Conservation (phyloP, 192 early-diverging fungal species). For the Umbelopsis vinacea region DNA sequence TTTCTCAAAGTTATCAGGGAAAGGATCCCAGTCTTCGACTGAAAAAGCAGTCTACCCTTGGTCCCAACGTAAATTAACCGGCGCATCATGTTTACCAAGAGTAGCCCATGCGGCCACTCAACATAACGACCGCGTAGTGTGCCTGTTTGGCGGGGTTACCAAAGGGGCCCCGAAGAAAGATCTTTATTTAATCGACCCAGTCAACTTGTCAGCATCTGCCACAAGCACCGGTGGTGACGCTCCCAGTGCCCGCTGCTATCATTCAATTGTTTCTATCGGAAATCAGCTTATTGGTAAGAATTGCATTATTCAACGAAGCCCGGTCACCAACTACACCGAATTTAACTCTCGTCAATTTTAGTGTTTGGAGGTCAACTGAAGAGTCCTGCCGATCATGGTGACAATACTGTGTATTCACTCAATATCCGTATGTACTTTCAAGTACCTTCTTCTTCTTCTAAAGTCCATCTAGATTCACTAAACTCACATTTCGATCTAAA, state of each 20-base stretch:
- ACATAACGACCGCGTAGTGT: constrained; percentile 19
- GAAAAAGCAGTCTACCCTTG: constrained; percentile 39
- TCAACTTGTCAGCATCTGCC: constrained; percentile 15
- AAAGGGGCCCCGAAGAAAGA: constrained; percentile 37
- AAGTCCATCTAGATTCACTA: neutral
- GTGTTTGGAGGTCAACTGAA: constrained; percentile 35
- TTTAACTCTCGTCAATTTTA: neutral
- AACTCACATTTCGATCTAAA: constrained; percentile 3
- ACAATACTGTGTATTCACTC: constrained; percentile 33
- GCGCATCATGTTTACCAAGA: constrained; percentile 29
- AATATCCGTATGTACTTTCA: constrained; percentile 22
- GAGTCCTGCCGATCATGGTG: constrained; percentile 27
- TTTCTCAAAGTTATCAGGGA: constrained; percentile 39
- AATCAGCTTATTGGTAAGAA: constrained; percentile 47
- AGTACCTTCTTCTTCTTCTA: neutral
- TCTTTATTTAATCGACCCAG: constrained; percentile 28
- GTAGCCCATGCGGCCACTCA: constrained; percentile 32
- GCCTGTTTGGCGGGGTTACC: constrained; percentile 34
- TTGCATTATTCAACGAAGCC: neutral
- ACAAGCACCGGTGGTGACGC: constrained; percentile 31
- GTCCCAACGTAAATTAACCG: constrained; percentile 33
- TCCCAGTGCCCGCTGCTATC: constrained; percentile 42
- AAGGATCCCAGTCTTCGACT: neutral
- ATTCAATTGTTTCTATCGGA: constrained; percentile 47
- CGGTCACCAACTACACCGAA: neutral